Evolutionary conservation across 768 basidiomycete genomes (phyloP).

Genomic region (Peribolospora kevripleyi): DNA sequence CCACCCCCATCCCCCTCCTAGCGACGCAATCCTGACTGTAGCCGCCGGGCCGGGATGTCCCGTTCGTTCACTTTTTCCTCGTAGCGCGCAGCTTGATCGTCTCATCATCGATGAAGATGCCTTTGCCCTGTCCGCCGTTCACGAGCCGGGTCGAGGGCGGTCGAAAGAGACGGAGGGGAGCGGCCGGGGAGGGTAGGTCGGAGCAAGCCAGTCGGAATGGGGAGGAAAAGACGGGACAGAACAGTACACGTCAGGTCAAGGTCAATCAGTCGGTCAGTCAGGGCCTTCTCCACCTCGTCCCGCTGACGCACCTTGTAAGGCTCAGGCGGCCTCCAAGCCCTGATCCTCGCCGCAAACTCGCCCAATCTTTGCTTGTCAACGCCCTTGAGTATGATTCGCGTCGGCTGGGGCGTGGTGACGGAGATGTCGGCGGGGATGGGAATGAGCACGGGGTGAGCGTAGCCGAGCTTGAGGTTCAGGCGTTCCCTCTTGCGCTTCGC

Average conservation of each 20-base stretch:
- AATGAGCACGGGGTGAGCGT: conserved; percentile 63
- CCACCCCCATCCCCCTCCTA: too few relatives aligned
- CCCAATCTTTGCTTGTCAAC: conserved; percentile 73
- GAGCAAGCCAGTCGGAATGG: neutral
- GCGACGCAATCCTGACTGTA: too few relatives aligned
- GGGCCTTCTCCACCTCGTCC: neutral
- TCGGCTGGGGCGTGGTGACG: conserved; percentile 53
- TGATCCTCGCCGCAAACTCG: conserved; percentile 63
- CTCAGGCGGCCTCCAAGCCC: conserved; percentile 67
- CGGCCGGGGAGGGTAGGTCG: neutral
- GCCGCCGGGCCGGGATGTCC: too few relatives aligned
- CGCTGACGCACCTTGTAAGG: conserved; percentile 50
- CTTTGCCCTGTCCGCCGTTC: conserved; percentile 27
- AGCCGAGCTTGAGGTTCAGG: conserved; percentile 77
- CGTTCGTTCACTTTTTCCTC: too few relatives aligned
- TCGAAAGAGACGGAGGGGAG: neutral
- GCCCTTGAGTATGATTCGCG: conserved; percentile 56
- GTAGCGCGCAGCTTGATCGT: conserved; percentile 11
- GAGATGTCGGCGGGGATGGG: conserved; percentile 61
- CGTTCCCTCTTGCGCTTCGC: conserved; percentile 9
- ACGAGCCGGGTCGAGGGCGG: too few relatives aligned
- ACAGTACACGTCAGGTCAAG: neutral
- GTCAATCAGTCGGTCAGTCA: neutral
- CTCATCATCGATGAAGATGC: conserved; percentile 82
- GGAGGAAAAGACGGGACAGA: neutral